Evolutionary conservation across 2,329 filamentous ascomycete genomes (phyloP).

Genomic region (Leptographium lundbergii): DNA sequence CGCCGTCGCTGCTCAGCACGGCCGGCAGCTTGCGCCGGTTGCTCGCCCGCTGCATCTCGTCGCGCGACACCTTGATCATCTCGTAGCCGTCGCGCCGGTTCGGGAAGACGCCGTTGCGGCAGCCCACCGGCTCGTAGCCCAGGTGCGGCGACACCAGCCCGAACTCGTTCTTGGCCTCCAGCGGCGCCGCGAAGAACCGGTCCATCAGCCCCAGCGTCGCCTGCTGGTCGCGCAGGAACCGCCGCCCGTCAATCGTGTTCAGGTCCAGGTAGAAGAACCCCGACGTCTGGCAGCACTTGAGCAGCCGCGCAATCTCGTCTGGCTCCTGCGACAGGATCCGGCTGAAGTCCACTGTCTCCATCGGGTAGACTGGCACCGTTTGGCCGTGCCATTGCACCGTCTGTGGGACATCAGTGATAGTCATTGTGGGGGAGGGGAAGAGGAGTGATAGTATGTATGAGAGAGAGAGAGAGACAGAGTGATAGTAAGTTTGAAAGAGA

Average conservation of each 20-base stretch:
- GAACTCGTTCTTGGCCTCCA: conserved; percentile 44
- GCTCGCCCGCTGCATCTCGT: conserved; percentile 31
- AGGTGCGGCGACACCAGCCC: conserved; percentile 40
- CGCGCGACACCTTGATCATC: conserved; percentile 33
- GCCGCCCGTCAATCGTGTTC: conserved; percentile 36
- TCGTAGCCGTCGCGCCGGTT: conserved; percentile 39
- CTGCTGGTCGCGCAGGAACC: conserved; percentile 38
- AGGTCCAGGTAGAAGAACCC: conserved; percentile 46
- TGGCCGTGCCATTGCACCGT: conserved; percentile 37
- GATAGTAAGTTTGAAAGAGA: too few relatives aligned
- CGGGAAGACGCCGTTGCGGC: conserved; percentile 31
- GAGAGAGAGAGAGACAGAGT: too few relatives aligned
- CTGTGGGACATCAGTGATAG: conserved; percentile 16
- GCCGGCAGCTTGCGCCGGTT: conserved; percentile 31
- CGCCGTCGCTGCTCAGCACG: conserved; percentile 31
- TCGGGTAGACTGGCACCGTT: conserved; percentile 34
- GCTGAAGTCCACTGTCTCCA: conserved; percentile 39
- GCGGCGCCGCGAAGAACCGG: conserved; percentile 38
- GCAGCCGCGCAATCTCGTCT: conserved; percentile 36
- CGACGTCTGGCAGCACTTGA: conserved; percentile 34
- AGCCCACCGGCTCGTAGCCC: conserved; percentile 37
- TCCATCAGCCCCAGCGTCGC: conserved; percentile 41
- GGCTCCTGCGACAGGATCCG: conserved; percentile 41
- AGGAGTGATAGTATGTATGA: too few relatives aligned
- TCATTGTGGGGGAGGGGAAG: not conserved